phyloP scores from a whole-genome alignment of 371 early-diverging fungal genomes.

The Mortierella sp. region DNA sequence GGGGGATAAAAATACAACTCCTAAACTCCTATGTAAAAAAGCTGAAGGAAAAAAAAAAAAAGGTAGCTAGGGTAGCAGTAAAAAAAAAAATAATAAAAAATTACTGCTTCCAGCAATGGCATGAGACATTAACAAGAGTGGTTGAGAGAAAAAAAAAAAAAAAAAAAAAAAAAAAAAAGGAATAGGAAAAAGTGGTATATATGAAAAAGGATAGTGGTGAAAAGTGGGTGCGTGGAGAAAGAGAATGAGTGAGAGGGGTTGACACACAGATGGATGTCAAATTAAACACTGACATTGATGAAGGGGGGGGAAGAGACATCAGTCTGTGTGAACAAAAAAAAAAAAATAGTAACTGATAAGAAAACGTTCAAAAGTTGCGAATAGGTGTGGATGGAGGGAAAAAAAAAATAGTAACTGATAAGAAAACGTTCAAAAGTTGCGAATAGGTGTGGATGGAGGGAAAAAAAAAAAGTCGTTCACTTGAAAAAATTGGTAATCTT shows the following conservation, averaged over 20 bases:
- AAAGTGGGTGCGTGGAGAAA: too few relatives aligned
- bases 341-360: not conserved
- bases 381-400: not conserved
- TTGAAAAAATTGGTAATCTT: conserved; percentile 50
- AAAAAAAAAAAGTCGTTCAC: conserved; percentile 10
- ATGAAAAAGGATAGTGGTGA: too few relatives aligned
- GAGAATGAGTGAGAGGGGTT: too few relatives aligned
- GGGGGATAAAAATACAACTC: not conserved
- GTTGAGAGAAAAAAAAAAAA: not conserved
- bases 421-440: too few relatives aligned
- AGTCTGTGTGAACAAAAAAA: not conserved
- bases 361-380: not conserved
- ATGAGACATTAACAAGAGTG: not conserved
- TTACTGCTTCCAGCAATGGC: not conserved
- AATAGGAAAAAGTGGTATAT: not conserved
- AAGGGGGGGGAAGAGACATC: not conserved
- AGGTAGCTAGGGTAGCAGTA: too few relatives aligned
- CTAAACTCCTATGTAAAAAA: too few relatives aligned
- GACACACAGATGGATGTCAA: too few relatives aligned
- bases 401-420: conserved; percentile 2
- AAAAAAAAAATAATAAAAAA: too few relatives aligned
- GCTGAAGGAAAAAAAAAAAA: too few relatives aligned
- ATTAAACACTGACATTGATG: too few relatives aligned
- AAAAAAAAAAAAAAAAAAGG: conserved; percentile 11
- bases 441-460: too few relatives aligned